A percentile compares a stretch with the other conserved stretches of the same genome.
phyloP scores from a whole-genome alignment of 352 stramenopile species.

The Globisporangium splendens region DNA sequence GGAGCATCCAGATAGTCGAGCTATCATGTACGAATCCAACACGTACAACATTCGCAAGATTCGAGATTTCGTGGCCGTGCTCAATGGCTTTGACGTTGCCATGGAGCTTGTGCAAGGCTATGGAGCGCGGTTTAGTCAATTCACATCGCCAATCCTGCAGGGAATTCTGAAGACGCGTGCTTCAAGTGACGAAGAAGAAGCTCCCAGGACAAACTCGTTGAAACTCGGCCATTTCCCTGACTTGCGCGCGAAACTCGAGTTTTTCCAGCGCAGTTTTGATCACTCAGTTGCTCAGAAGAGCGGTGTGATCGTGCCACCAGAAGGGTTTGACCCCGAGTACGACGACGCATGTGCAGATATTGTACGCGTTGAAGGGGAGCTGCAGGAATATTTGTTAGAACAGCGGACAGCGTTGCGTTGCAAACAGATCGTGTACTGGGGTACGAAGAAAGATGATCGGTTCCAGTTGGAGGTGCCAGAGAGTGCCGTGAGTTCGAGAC shows the following conservation, averaged over 20 bases:
- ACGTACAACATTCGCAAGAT: constrained; percentile 99
- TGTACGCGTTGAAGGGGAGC: constrained; percentile 73
- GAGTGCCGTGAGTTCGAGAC: constrained; percentile 58
- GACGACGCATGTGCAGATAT: constrained; percentile 91
- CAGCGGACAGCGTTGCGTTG: constrained; percentile 73
- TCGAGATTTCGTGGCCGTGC: constrained; percentile 85
- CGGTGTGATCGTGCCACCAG: constrained; percentile 91
- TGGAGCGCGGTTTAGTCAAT: constrained; percentile 57
- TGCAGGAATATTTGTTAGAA: constrained; percentile 90
- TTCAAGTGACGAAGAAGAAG: not conserved
- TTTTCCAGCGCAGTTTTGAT: constrained; percentile 97
- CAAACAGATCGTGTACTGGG: constrained; percentile 92
- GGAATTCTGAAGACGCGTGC: constrained; percentile 43
- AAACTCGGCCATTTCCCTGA: constrained; percentile 82
- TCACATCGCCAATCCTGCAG: constrained; percentile 49
- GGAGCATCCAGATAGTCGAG: constrained; percentile 94
- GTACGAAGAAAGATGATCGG: constrained; percentile 92
- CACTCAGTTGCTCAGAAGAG: constrained; percentile 87
- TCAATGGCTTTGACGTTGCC: constrained; percentile 87
- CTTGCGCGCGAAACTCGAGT: constrained; percentile 90
- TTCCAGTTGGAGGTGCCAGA: constrained; percentile 94
- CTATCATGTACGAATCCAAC: constrained; percentile 97
- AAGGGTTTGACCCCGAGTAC: constrained; percentile 94
- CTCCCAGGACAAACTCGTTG: not conserved
- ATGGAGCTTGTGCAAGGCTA: constrained; percentile 86